These are phyloP conservation scores for Cubamyces sp. DNA, from an alignment of 768 basidiomycete genomes.

Conservation along the genomic window DNA sequence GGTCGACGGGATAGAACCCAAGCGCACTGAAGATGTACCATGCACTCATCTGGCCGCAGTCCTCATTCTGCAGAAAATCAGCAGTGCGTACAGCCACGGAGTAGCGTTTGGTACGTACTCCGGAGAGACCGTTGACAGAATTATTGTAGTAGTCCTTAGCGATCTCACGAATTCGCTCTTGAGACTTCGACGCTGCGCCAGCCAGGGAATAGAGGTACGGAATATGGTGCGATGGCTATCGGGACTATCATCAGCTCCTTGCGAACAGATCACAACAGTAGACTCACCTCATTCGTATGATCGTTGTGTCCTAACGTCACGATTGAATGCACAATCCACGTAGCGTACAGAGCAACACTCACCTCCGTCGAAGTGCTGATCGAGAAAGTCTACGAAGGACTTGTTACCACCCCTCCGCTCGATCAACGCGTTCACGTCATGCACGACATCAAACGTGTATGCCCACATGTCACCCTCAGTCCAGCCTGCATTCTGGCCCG, in stretches of 20 bases:
- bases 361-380: conserved; percentile 57
- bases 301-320: conserved; percentile 64
- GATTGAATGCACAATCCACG: not conserved
- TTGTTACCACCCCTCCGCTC: conserved; percentile 64
- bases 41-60: conserved; percentile 90
- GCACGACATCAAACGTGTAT: conserved; percentile 79
- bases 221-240: conserved; percentile 82
- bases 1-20: conserved; percentile 87
- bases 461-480: conserved; percentile 83
- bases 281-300: conserved; percentile 73
- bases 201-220: conserved; percentile 81
- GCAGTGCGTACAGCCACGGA: too few relatives aligned
- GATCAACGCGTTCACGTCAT: conserved; percentile 67
- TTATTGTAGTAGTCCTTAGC: conserved; percentile 67
- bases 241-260: too few relatives aligned
- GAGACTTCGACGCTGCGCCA: conserved; percentile 70
- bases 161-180: conserved; percentile 71
- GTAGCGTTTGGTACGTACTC: conserved; percentile 47
- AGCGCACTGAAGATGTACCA: conserved; percentile 86
- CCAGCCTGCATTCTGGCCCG: conserved; percentile 71
- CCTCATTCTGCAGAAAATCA: conserved; percentile 64
- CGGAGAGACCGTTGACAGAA: conserved; percentile 70
- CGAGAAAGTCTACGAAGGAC: conserved; percentile 67
- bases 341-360: conserved; percentile 17
- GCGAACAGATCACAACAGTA: not conserved